Percentiles rank a stretch among this genome's conserved stretches.
These are phyloP conservation scores for Suhomyces faveliae DNA, from an alignment of 805 yeast species.

Conservation along the genomic window DNA sequence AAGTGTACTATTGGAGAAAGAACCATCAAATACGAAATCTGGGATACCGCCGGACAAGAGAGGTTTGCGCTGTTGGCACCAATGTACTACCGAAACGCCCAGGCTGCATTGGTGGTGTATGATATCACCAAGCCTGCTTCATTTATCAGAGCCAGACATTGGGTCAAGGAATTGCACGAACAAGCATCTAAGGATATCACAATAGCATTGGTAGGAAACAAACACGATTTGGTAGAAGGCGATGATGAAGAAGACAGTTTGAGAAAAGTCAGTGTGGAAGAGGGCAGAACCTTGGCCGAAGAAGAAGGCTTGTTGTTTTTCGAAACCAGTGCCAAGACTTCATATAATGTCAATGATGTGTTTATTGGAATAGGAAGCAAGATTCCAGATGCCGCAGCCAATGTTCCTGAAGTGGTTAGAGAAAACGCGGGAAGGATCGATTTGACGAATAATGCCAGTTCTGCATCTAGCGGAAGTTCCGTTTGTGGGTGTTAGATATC, in stretches of 20 bases:
- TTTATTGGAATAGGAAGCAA: conserved; percentile 86
- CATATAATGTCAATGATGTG: conserved; percentile 85
- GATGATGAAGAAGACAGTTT: conserved; percentile 43
- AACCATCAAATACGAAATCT: conserved; percentile 87
- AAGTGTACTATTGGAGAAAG: conserved; percentile 83
- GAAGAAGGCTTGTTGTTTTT: conserved; percentile 89
- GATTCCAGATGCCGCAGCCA: conserved; percentile 54
- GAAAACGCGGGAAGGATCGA: conserved; percentile 34
- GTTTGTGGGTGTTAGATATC: background rate
- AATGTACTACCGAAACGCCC: conserved; percentile 96
- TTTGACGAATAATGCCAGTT: conserved; percentile 19
- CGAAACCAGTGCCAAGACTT: conserved; percentile 93
- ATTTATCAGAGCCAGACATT: conserved; percentile 90
- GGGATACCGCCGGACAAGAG: conserved; percentile 99
- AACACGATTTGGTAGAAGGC: conserved; percentile 71
- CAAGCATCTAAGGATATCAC: conserved; percentile 91
- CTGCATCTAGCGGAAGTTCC: background rate
- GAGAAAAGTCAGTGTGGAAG: conserved; percentile 80
- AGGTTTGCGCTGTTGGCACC: conserved; percentile 95
- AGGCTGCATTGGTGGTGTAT: conserved; percentile 93
- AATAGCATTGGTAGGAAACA: conserved; percentile 93
- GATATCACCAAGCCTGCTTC: conserved; percentile 94
- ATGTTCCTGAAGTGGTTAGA: conserved; percentile 8
- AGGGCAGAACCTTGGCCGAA: conserved; percentile 82
- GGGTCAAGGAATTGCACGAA: conserved; percentile 95